Evolutionary conservation across 805 yeast genomes (phyloP).

Genomic region (Schwanniomyces pseudopolymorphus): DNA sequence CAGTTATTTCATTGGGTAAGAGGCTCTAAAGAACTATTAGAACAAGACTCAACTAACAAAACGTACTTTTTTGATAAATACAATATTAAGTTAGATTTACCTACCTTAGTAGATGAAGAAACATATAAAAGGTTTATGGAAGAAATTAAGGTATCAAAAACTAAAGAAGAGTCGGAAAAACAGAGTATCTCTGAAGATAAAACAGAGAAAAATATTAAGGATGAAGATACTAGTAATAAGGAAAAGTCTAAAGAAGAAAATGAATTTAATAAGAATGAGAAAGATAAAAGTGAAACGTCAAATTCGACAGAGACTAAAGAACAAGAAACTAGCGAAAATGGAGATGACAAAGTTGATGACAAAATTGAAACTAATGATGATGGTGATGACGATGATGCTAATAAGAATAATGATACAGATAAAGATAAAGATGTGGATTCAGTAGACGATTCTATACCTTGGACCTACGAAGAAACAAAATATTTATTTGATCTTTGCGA

Average conservation of each 20-base stretch:
- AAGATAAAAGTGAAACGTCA: slow-evolving; percentile 6
- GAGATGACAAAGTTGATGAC: background rate
- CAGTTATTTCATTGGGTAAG: slow-evolving; percentile 82
- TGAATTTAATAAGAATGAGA: slow-evolving; percentile 9
- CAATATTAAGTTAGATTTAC: slow-evolving; percentile 67
- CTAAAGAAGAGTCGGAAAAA: slow-evolving; percentile 13
- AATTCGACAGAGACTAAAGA: slow-evolving; percentile 3
- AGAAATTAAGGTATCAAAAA: slow-evolving; percentile 31
- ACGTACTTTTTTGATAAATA: slow-evolving; percentile 75
- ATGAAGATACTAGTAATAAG: slow-evolving; percentile 8
- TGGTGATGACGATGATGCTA: slow-evolving; percentile 11
- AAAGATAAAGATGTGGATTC: slow-evolving; percentile 17
- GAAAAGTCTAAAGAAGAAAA: slow-evolving; percentile 4
- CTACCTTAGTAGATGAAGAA: slow-evolving; percentile 58
- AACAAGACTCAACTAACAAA: slow-evolving; percentile 21
- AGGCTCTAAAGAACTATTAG: slow-evolving; percentile 54
- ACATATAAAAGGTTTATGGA: slow-evolving; percentile 56
- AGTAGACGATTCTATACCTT: slow-evolving; percentile 27
- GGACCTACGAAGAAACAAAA: slow-evolving; percentile 78
- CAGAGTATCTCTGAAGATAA: slow-evolving; percentile 12
- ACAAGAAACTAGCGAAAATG: slow-evolving; percentile 3
- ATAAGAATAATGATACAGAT: slow-evolving; percentile 12
- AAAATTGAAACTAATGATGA: slow-evolving; percentile 4
- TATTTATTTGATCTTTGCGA: slow-evolving; percentile 73
- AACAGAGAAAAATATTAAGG: slow-evolving; percentile 13